Evolutionary conservation across 1,139 yeast genomes (phyloP).

Genomic region (Scheffersomyces illinoinensis): DNA sequence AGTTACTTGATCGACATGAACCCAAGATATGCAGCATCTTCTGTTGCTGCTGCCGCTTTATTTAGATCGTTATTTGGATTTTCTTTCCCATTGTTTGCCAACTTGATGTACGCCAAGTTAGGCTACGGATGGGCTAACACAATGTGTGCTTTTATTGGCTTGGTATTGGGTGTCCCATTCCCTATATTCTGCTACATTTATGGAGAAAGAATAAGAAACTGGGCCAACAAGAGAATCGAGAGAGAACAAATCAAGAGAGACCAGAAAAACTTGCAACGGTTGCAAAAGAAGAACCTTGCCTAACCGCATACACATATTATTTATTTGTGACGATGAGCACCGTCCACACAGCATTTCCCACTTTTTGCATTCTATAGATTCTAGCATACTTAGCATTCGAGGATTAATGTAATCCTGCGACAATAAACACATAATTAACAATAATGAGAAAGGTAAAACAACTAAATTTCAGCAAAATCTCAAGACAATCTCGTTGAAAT

Average conservation of each 20-base stretch:
- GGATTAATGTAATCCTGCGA: background rate
- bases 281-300: slow-evolving; percentile 15
- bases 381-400: background rate
- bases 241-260: slow-evolving; percentile 32
- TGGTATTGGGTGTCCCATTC: slow-evolving; percentile 44
- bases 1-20: slow-evolving; percentile 49
- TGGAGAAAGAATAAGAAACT: slow-evolving; percentile 39
- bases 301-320: background rate
- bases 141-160: slow-evolving; percentile 42
- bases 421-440: background rate
- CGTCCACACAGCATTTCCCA: background rate
- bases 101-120: slow-evolving; percentile 36
- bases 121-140: slow-evolving; percentile 52
- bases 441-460: background rate
- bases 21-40: slow-evolving; percentile 43
- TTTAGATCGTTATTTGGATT: slow-evolving; percentile 46
- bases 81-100: slow-evolving; percentile 44
- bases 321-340: background rate
- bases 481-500: background rate
- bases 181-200: slow-evolving; percentile 43
- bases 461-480: background rate
- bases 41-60: slow-evolving; percentile 51
- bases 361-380: background rate
- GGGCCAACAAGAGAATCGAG: slow-evolving; percentile 39
- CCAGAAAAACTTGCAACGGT: slow-evolving; percentile 31